phyloP scores from a whole-genome alignment of 2,329 filamentous ascomycete genomes.

The Blastomyces emzantsi region DNA sequence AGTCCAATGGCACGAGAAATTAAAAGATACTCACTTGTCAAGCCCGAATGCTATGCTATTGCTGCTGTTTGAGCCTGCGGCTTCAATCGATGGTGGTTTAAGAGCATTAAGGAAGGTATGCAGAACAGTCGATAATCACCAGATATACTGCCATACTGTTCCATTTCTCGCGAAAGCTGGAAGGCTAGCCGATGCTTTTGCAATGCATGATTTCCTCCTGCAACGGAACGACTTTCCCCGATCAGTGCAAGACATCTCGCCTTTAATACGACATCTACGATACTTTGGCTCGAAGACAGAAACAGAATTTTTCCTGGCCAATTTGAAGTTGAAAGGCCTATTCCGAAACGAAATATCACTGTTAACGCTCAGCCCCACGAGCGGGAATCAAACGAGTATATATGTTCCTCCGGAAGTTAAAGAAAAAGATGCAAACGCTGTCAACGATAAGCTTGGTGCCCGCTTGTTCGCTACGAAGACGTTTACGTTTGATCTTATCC shows the following conservation, averaged over 20 bases:
- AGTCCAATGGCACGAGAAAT: conserved; percentile 30
- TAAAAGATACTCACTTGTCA: conserved; percentile 28
- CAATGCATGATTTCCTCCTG: conserved; percentile 41
- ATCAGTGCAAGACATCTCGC: conserved; percentile 30
- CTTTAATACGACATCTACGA: conserved; percentile 33
- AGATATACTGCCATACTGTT: conserved; percentile 39
- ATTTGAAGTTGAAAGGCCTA: conserved; percentile 12
- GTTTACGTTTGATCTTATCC: conserved; percentile 61
- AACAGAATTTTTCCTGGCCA: conserved; percentile 9
- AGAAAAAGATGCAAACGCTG: conserved; percentile 34
- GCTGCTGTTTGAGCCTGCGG: conserved; percentile 23
- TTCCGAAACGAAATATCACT: conserved; percentile 1
- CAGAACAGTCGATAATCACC: conserved; percentile 27
- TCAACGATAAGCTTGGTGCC: conserved; percentile 65
- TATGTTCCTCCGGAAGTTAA: background rate
- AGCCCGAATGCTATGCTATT: conserved; percentile 23
- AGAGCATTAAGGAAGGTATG: conserved; percentile 37
- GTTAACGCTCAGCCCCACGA: background rate
- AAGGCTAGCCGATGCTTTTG: conserved; percentile 32
- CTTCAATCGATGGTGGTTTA: conserved; percentile 22
- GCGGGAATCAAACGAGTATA: background rate
- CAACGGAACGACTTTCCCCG: conserved; percentile 36
- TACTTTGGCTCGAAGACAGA: conserved; percentile 22
- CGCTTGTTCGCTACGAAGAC: conserved; percentile 71
- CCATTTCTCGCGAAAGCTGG: conserved; percentile 32